Evolutionary conservation across 768 basidiomycete genomes (phyloP).

Genomic region (Rhodotorula kratochvilovae): DNA sequence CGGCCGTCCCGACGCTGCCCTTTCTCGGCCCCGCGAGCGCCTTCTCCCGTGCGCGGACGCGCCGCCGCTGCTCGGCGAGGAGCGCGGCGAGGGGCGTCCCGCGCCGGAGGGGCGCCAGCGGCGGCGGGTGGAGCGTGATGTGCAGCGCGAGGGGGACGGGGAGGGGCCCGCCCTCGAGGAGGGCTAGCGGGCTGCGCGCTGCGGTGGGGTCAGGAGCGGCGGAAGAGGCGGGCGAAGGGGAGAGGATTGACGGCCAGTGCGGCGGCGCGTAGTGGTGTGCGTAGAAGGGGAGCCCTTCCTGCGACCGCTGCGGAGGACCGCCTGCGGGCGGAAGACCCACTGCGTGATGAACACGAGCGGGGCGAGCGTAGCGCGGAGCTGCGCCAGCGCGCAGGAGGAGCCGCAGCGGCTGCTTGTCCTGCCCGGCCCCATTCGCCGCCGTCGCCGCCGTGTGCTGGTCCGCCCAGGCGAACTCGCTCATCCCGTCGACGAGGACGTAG

Average conservation of each 20-base stretch:
- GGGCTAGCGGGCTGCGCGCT: slow-evolving; percentile 1
- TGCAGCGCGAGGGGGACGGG: slow-evolving; percentile 16
- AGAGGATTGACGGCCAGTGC: slow-evolving; percentile 9
- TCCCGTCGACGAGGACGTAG: slow-evolving; percentile 67
- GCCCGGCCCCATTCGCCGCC: background rate
- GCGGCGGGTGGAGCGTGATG: slow-evolving; percentile 23
- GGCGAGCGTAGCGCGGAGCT: slow-evolving; percentile 54
- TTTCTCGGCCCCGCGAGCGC: too few species aligned
- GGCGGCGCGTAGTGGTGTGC: slow-evolving; percentile 14
- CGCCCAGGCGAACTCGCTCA: slow-evolving; percentile 71
- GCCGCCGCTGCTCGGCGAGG: background rate
- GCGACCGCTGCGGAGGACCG: background rate
- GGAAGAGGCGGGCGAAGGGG: background rate
- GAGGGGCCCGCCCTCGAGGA: background rate
- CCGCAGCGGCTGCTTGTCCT: slow-evolving; percentile 48
- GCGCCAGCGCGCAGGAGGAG: slow-evolving; percentile 56
- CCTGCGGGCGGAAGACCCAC: slow-evolving; percentile 55
- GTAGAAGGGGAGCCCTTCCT: slow-evolving; percentile 17
- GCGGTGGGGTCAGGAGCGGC: background rate
- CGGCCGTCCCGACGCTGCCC: background rate
- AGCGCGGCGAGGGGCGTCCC: background rate
- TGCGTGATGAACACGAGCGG: slow-evolving; percentile 60
- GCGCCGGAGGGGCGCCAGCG: background rate
- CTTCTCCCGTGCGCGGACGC: background rate
- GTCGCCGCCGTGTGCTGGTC: slow-evolving; percentile 65